These are phyloP conservation scores for Capsicum pubescens DNA, from an alignment of 257 asterid genomes.

Conservation along the genomic window DNA sequence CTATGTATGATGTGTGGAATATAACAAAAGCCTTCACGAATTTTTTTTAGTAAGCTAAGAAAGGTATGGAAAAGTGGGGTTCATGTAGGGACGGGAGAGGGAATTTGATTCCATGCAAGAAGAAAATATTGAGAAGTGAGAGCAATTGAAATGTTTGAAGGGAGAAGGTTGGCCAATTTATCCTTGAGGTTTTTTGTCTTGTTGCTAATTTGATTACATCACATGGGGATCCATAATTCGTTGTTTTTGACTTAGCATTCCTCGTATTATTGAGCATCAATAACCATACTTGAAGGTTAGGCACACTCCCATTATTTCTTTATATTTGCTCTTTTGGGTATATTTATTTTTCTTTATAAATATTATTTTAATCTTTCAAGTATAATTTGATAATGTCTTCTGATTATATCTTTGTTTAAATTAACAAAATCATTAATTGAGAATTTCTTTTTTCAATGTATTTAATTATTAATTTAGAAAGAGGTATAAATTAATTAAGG, in stretches of 20 bases:
- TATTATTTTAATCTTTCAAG: too few species aligned
- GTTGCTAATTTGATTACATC: constrained; percentile 36
- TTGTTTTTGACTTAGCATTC: constrained; percentile 46
- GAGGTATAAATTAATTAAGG: too few species aligned
- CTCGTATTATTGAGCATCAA: constrained; percentile 28
- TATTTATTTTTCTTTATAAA: too few species aligned
- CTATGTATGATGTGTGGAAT: neutral
- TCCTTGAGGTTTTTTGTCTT: constrained; percentile 40
- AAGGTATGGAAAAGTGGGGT: neutral
- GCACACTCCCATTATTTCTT: neutral
- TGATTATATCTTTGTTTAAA: too few species aligned
- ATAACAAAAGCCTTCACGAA: neutral
- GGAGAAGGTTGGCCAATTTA: constrained; percentile 50
- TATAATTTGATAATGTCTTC: too few species aligned
- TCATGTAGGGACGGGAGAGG: neutral
- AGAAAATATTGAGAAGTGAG: constrained; percentile 35
- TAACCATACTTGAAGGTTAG: constrained; percentile 41
- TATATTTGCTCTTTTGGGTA: too few species aligned
- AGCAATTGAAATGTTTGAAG: constrained; percentile 60
- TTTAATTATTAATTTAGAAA: too few species aligned
- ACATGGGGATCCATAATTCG: neutral
- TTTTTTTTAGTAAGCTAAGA: constrained; percentile 1
- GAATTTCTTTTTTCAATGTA: too few species aligned
- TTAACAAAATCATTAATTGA: too few species aligned
- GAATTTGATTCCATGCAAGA: constrained; percentile 15